Evolutionary conservation across 2,329 filamentous ascomycete species (phyloP), one percentile per base, ranked within the genome.

Genomic region (Decorospora gaudefroyi): DNA sequence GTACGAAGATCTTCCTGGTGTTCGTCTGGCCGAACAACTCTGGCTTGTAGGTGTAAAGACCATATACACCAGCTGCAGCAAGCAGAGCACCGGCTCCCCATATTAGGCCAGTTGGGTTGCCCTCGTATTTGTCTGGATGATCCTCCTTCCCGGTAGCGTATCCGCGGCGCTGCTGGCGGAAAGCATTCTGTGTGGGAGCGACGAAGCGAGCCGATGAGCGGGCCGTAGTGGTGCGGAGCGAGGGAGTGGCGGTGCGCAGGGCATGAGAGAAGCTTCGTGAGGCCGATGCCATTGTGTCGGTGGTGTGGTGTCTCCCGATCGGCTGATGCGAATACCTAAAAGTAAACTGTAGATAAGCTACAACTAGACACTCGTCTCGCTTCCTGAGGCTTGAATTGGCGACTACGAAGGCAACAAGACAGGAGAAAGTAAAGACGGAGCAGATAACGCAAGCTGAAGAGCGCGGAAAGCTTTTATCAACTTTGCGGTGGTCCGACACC

Each of bases 91-190:
- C 64, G 27, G 65, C 68, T 22, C 65, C 67, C 33, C 47, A 61
- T 33, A 68, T 50, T 57, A 70, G 49, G 37, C 60, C 66, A 4
- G 77, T 60, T 76, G 73, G 40, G 63, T 71, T 56, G 82, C 74
- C 72, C 84, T 84, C 42, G 27, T 62, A 63, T 42, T 67, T 68
- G 34, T 70, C 67, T 13, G 52, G 33, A 4, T 38, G 85, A 84
- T 56, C 46, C 29, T 64, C 87, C 86, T 53, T 41, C 34, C 46
- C 53, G 2, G 64, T 61, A 30, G 90, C 86, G 76, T 95, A 95
- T 73, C 84, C 85, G 58, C 90, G 88, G 57, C 90, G 88, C 64
- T 86, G 79, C 67, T 85, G 83, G 71, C 86, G 87, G 78, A 90
- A 85, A 58, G 82, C 79, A 62, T 86, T 81, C 59, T 86, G 82